Percentiles rank a stretch among this genome's conserved stretches.
phyloP scores from a whole-genome alignment of 352 stramenopile genomes.

The Lagenidium sp. region DNA sequence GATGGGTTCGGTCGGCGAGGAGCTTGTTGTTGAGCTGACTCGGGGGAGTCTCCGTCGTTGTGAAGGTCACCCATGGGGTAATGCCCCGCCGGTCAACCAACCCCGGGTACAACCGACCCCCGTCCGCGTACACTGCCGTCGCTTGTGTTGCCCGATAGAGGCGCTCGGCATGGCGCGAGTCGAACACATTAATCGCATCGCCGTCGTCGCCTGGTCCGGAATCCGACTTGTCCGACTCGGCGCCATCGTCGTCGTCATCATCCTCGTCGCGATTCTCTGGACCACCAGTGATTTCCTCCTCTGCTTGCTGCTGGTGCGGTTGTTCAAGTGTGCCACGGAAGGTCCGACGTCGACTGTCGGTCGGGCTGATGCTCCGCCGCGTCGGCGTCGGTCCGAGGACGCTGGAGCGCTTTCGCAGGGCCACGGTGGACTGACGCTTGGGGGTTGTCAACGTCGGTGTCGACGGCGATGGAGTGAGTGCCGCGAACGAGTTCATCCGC shows the following conservation, averaged over 20 bases:
- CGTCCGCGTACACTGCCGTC: conserved; percentile 29
- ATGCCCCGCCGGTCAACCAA: conserved; percentile 46
- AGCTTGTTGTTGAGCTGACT: conserved; percentile 39
- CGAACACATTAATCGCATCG: conserved; percentile 11
- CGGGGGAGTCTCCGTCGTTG: conserved; percentile 35
- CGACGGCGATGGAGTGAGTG: no score
- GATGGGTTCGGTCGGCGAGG: conserved; percentile 6
- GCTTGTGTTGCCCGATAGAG: conserved; percentile 18
- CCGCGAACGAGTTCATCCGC: no score
- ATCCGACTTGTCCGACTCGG: background rate
- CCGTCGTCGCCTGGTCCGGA: conserved; percentile 10
- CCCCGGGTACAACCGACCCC: conserved; percentile 27
- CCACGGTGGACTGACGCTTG: conserved; percentile 11
- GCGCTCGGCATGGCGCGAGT: conserved; percentile 14
- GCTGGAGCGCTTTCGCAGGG: conserved; percentile 3
- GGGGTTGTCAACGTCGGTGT: background rate
- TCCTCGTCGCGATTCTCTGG: conserved; percentile 2
- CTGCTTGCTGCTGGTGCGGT: conserved; percentile 4
- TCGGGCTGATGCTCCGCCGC: background rate
- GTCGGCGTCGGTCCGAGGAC: conserved; percentile 3
- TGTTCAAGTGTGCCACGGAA: background rate
- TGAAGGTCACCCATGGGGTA: conserved; percentile 57
- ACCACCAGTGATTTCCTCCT: background rate
- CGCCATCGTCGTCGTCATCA: conserved; percentile 1
- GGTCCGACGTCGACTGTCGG: background rate